Conservation (phyloP, 768 basidiomycete genomes). For the Trametes maxima region DNA sequence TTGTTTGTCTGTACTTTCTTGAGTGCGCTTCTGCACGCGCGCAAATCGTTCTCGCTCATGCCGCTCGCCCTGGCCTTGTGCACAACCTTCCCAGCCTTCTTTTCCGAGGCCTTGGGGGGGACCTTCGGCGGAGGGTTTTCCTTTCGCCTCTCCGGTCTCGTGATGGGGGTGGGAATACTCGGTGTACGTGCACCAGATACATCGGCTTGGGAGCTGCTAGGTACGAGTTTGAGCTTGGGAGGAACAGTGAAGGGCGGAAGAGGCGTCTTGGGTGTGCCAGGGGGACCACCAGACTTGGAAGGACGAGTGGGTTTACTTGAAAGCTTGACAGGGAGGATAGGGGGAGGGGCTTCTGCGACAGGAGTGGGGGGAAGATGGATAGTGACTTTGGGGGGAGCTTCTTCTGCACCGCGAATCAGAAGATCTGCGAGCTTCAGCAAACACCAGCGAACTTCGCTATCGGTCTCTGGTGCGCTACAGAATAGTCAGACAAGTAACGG, state of each 20-base stretch:
- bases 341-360: conserved; percentile 59
- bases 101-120: conserved; percentile 26
- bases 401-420: conserved; percentile 79
- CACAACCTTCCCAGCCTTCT: conserved; percentile 45
- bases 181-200: conserved; percentile 35
- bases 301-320: conserved; percentile 43
- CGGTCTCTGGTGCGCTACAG: conserved; percentile 68
- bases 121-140: conserved; percentile 24
- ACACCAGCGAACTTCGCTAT: conserved; percentile 90
- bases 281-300: conserved; percentile 39
- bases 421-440: conserved; percentile 91
- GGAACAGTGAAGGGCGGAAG: conserved; percentile 35
- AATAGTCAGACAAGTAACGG: not conserved
- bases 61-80: conserved; percentile 77
- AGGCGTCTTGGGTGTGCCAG: conserved; percentile 31
- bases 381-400: conserved; percentile 83
- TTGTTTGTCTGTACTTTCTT: conserved; percentile 81
- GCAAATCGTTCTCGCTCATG: conserved; percentile 75
- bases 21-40: conserved; percentile 72
- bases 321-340: conserved; percentile 55
- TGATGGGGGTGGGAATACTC: conserved; percentile 12
- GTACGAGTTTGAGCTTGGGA: conserved; percentile 63
- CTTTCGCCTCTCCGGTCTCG: conserved; percentile 8
- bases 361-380: conserved; percentile 82
- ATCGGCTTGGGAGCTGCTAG: conserved; percentile 33